These are phyloP conservation scores for Blastobotrys chiropterorum DNA, from an alignment of 805 yeast species.

Conservation along the genomic window DNA sequence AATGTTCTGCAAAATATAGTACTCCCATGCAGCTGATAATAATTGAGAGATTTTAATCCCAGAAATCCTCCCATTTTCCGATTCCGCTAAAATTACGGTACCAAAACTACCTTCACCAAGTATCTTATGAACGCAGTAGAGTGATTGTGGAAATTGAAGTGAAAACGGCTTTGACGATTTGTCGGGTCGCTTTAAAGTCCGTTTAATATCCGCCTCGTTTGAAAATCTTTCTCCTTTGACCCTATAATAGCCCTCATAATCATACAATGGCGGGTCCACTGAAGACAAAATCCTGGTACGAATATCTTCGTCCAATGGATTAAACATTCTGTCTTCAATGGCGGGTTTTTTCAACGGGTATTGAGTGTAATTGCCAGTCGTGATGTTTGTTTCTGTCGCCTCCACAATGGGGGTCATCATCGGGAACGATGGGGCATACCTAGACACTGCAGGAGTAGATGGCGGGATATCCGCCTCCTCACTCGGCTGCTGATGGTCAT, in stretches of 20 bases:
- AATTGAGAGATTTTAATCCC: constrained; percentile 74
- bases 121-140: constrained; percentile 45
- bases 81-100: constrained; percentile 64
- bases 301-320: constrained; percentile 6
- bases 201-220: constrained; percentile 3
- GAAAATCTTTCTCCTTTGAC: neutral
- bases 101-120: constrained; percentile 83
- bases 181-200: constrained; percentile 5
- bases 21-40: constrained; percentile 71
- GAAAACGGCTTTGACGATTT: too few relatives aligned
- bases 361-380: too few relatives aligned
- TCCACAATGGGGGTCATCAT: constrained; percentile 29
- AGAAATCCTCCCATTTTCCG: constrained; percentile 43
- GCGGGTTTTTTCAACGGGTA: neutral
- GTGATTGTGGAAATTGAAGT: too few relatives aligned
- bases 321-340: neutral
- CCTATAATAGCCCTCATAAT: constrained; percentile 29
- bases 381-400: constrained; percentile 20
- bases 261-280: constrained; percentile 10
- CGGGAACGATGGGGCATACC: neutral
- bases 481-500: constrained; percentile 1
- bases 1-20: constrained; percentile 58
- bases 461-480: neutral
- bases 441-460: neutral
- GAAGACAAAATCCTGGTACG: constrained; percentile 3